Evolutionary conservation across 805 yeast species (phyloP), one percentile per base, ranked within the genome.

Genomic region (Saturnispora gosingensis): DNA sequence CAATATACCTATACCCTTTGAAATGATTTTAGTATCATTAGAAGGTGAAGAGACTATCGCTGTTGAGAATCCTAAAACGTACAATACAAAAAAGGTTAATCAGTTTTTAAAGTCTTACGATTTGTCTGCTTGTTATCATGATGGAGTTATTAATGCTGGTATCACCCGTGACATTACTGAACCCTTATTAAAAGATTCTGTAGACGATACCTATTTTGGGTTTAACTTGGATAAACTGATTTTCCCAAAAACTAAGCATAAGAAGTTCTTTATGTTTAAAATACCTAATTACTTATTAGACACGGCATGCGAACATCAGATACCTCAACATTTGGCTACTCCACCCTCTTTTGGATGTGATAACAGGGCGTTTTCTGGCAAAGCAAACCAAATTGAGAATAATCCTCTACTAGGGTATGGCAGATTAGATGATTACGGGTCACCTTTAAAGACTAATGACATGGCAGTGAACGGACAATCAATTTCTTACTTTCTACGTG

Each of bases 11-110:
- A 68, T 83, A 20, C 75, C 76, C 2, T 84, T 82, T 59, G 84
- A 82, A 57, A 79, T 80, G 81, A 77, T 83, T 59, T 71, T 77
- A 50, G 75, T 80, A 7, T 69, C 81, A 1, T 67, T 81, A 32
- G 85, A 81, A 59, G 85, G 85, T 1, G 65, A 62, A 16, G 60
- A 67, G 25, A 67, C 71, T 4, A 51, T 65, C 0, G 43, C 50
- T n/a, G 22, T 40, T 46, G 44, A 49, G 5, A 24, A 48, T 35
- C n/a, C 40, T 35, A 16, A 47, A 45, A 22, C 52, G 47, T 4
- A 44, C 34, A 3, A 25, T 27, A 27, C 36, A 49, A 50, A 58
- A 49, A 24, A 54, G 42, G 45, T 49, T 18, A 65, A 64, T 44
- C 68, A 67, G 27, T 72, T 77, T 54, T 59, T 78, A 47, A 72